Percentiles rank a stretch among this genome's conserved stretches.
Conservation (phyloP, 2,329 filamentous ascomycete species). For the Botrytis tulipae region DNA sequence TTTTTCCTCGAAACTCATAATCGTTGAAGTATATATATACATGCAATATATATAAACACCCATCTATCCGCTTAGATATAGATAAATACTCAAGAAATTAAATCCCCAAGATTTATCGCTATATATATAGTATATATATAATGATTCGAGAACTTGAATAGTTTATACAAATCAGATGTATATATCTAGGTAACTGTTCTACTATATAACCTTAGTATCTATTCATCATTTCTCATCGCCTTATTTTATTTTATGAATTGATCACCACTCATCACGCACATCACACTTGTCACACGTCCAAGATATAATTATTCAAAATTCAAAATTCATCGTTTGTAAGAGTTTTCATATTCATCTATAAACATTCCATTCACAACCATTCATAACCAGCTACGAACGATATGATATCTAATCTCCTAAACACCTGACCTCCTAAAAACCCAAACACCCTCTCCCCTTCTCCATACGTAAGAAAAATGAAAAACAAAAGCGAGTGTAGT, state of each 20-base stretch:
- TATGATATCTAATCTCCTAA: neutral
- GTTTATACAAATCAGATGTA: too few relatives aligned
- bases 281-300: neutral
- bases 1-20: neutral
- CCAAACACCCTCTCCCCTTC: neutral
- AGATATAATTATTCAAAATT: neutral
- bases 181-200: too few relatives aligned
- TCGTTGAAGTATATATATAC: too few relatives aligned
- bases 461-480: too few relatives aligned
- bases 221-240: too few relatives aligned
- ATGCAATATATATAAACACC: too few relatives aligned
- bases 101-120: too few relatives aligned
- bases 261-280: neutral
- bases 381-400: neutral
- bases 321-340: too few relatives aligned
- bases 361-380: neutral
- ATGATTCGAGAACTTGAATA: too few relatives aligned
- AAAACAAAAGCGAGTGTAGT: neutral
- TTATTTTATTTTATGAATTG: neutral
- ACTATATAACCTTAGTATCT: too few relatives aligned
- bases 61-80: fast-evolving
- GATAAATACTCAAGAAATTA: too few relatives aligned
- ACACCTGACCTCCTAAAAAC: neutral
- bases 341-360: neutral
- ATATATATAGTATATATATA: too few relatives aligned